A percentile compares a stretch with the other conserved stretches of the same genome.
These are phyloP conservation scores for Xerocomellus dryophilus DNA, from an alignment of 768 basidiomycete species.

Conservation along the genomic window DNA sequence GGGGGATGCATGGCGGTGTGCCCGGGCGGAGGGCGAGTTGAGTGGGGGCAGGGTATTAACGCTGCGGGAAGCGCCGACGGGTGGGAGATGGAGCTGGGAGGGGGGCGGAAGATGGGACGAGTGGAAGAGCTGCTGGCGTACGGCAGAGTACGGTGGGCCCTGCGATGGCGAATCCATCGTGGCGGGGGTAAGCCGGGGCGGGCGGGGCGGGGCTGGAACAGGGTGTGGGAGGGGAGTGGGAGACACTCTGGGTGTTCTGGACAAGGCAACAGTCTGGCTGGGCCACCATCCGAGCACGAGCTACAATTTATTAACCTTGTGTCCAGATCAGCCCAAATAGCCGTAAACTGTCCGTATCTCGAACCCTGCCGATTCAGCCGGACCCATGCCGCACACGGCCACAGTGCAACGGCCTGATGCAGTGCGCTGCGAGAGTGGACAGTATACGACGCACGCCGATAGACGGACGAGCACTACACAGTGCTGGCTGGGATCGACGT, in stretches of 20 bases:
- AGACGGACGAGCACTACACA: slow-evolving; percentile 5
- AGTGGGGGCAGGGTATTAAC: slow-evolving; percentile 43
- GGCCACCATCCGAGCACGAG: slow-evolving; percentile 19
- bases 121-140: slow-evolving; percentile 38
- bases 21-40: slow-evolving; percentile 29
- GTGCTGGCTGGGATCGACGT: slow-evolving; percentile 22
- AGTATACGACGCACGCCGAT: neutral
- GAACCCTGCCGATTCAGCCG: neutral
- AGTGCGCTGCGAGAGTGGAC: neutral
- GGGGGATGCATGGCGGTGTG: slow-evolving; percentile 29
- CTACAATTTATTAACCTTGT: slow-evolving; percentile 25
- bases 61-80: slow-evolving; percentile 33
- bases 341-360: slow-evolving; percentile 21
- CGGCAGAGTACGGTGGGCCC: slow-evolving; percentile 27
- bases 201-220: slow-evolving; percentile 11
- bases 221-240: neutral
- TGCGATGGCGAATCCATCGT: slow-evolving; percentile 31
- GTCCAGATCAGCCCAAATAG: slow-evolving; percentile 26
- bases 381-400: neutral
- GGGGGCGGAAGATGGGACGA: slow-evolving; percentile 45
- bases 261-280: slow-evolving; percentile 5
- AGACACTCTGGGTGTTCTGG: neutral
- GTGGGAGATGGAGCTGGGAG: slow-evolving; percentile 39
- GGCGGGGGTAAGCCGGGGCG: neutral
- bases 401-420: neutral